These are phyloP conservation scores for Saccharomycopsis selenospora DNA, from an alignment of 805 yeast species.

Conservation along the genomic window DNA sequence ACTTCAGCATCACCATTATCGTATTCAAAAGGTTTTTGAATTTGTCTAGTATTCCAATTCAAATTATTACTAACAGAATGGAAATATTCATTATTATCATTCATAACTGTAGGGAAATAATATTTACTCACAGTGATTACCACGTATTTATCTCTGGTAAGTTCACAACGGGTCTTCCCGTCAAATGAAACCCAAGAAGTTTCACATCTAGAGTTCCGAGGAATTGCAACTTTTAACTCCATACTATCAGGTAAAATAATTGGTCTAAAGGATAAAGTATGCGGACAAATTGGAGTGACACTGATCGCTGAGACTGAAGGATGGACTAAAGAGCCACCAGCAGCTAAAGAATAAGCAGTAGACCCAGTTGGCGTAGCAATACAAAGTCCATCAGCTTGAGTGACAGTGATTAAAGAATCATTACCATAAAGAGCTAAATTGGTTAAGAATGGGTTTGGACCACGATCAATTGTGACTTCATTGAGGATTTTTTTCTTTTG, in stretches of 20 bases:
- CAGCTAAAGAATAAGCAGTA: slow-evolving; percentile 90
- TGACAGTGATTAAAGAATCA: slow-evolving; percentile 74
- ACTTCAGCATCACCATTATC: slow-evolving; percentile 6
- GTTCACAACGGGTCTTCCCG: slow-evolving; percentile 81
- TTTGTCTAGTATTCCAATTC: slow-evolving; percentile 90
- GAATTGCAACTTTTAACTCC: slow-evolving; percentile 75
- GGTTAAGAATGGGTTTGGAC: slow-evolving; percentile 89
- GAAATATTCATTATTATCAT: slow-evolving; percentile 67
- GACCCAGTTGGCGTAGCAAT: slow-evolving; percentile 95
- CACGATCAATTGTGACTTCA: slow-evolving; percentile 87
- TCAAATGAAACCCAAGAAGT: slow-evolving; percentile 98
- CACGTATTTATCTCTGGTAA: slow-evolving; percentile 77
- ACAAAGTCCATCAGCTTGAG: slow-evolving; percentile 91
- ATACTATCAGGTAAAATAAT: slow-evolving; percentile 90
- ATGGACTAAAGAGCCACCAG: slow-evolving; percentile 92
- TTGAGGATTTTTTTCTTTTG: slow-evolving; percentile 75
- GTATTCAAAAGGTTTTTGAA: slow-evolving; percentile 54
- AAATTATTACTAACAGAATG: slow-evolving; percentile 79
- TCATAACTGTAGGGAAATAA: slow-evolving; percentile 89
- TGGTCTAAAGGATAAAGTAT: slow-evolving; percentile 88
- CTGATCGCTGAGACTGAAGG: slow-evolving; percentile 90
- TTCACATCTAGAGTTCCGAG: slow-evolving; percentile 61
- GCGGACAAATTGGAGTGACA: slow-evolving; percentile 95
- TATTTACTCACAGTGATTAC: slow-evolving; percentile 78
- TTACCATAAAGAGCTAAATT: slow-evolving; percentile 87